Evolutionary conservation across 768 basidiomycete genomes (phyloP).

Genomic region (Podaxis rugospora): DNA sequence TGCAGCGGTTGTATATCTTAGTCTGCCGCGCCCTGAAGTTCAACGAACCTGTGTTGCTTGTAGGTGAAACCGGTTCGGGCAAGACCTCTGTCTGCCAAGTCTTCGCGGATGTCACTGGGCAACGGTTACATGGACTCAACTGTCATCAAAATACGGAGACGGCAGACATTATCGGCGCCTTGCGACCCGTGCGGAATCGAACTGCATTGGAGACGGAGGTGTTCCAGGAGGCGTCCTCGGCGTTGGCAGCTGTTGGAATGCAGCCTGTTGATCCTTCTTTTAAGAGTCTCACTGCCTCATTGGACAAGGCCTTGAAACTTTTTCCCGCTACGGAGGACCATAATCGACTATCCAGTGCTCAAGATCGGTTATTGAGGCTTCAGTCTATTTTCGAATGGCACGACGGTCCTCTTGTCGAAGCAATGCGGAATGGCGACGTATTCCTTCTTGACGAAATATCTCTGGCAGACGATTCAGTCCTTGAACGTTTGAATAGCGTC

Average conservation of each 20-base stretch:
- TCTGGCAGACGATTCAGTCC: conserved; percentile 94
- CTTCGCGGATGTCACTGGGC: conserved; percentile 62
- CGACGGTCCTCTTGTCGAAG: conserved; percentile 91
- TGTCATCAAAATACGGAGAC: conserved; percentile 99
- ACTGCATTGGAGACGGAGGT: conserved; percentile 47
- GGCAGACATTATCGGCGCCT: conserved; percentile 90
- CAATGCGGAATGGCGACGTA: conserved; percentile 82
- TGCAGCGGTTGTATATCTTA: conserved; percentile 85
- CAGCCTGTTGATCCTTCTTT: conserved; percentile 17
- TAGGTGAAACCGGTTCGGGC: conserved; percentile 96
- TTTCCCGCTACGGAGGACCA: conserved; percentile 17
- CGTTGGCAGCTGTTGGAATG: conserved; percentile 41
- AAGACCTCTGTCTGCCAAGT: conserved; percentile 97
- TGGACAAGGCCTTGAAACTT: conserved; percentile 25
- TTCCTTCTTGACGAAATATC: conserved; percentile 97
- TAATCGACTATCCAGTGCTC: conserved; percentile 35
- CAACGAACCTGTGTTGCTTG: conserved; percentile 92
- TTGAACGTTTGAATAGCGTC: conserved; percentile 95
- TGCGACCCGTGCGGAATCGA: conserved; percentile 84
- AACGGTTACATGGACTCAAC: conserved; percentile 70
- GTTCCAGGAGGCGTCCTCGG: conserved; percentile 33
- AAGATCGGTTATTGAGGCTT: conserved; percentile 41
- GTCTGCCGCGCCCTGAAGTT: conserved; percentile 81
- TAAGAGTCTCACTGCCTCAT: conserved; percentile 21
- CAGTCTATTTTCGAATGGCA: conserved; percentile 95